Evolutionary conservation across 352 stramenopile genomes (phyloP).

Genomic region (Pythium monospermum): DNA sequence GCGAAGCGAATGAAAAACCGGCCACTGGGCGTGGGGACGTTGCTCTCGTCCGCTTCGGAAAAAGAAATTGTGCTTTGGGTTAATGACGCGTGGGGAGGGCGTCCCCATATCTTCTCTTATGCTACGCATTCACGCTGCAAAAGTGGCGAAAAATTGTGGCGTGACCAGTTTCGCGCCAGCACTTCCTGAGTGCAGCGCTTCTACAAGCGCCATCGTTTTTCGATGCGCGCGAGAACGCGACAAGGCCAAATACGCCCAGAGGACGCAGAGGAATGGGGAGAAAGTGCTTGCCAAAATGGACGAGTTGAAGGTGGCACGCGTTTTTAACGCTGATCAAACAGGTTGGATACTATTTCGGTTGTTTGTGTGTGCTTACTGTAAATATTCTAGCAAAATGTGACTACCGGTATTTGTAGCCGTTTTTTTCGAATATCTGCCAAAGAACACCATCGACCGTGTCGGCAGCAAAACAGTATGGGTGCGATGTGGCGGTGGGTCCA

Average conservation of each 20-base stretch:
- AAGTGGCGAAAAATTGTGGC: conserved; percentile 5
- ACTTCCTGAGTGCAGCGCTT: conserved; percentile 8
- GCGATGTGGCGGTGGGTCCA: conserved; percentile 16
- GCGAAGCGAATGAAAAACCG: background rate
- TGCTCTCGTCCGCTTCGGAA: conserved; percentile 18
- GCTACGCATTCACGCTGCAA: conserved; percentile 15
- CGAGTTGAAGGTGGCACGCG: too few species aligned
- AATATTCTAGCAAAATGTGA: conserved; percentile 14
- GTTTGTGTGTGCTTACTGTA: conserved; percentile 1
- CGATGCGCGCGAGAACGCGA: conserved; percentile 6
- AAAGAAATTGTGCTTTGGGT: conserved; percentile 21
- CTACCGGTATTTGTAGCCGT: background rate
- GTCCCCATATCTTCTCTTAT: conserved; percentile 24
- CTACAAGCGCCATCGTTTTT: conserved; percentile 20
- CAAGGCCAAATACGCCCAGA: too few species aligned
- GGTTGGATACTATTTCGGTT: background rate
- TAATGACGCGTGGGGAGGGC: conserved; percentile 17
- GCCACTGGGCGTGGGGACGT: conserved; percentile 1
- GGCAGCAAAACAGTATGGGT: conserved; percentile 26
- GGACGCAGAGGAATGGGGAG: too few species aligned
- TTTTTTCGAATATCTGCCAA: conserved; percentile 31
- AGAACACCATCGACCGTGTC: conserved; percentile 19
- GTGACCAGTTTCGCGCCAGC: background rate
- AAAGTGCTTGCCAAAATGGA: too few species aligned
- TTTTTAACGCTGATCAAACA: too few species aligned